These are phyloP conservation scores for Citrullus amarus DNA, from an alignment of 306 rosid genomes.

Conservation along the genomic window DNA sequence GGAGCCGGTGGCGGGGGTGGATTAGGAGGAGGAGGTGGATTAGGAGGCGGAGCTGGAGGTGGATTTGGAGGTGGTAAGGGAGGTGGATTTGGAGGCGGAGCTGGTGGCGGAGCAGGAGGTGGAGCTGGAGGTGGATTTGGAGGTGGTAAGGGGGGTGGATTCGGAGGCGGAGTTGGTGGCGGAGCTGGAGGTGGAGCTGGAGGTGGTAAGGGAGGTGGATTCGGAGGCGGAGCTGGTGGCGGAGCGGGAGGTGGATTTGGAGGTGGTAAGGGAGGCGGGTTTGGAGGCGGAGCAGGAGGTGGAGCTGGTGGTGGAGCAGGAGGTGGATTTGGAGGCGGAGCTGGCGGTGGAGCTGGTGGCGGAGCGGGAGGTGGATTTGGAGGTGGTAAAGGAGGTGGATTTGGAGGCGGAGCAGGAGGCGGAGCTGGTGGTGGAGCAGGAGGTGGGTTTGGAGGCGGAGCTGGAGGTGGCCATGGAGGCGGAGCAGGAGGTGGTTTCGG, in stretches of 20 bases:
- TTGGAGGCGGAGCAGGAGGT: neutral
- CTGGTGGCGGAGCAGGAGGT: neutral
- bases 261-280: neutral
- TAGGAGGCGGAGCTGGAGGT: neutral
- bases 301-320: neutral
- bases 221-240: neutral
- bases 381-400: neutral
- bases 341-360: neutral
- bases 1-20: neutral
- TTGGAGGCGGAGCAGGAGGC: neutral
- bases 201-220: neutral
- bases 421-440: constrained; percentile 2
- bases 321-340: neutral
- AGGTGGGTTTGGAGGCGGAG: neutral
- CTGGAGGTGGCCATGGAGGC: neutral
- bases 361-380: constrained; percentile 11
- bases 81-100: neutral
- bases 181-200: constrained; percentile 1
- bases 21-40: neutral
- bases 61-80: neutral
- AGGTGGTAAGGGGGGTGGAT: neutral
- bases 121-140: constrained; percentile 9
- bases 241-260: neutral
- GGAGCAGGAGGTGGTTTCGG: neutral
- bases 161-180: neutral